Conservation (phyloP, 1,284 basidiomycete species). For the Kwoniella shivajii region DNA sequence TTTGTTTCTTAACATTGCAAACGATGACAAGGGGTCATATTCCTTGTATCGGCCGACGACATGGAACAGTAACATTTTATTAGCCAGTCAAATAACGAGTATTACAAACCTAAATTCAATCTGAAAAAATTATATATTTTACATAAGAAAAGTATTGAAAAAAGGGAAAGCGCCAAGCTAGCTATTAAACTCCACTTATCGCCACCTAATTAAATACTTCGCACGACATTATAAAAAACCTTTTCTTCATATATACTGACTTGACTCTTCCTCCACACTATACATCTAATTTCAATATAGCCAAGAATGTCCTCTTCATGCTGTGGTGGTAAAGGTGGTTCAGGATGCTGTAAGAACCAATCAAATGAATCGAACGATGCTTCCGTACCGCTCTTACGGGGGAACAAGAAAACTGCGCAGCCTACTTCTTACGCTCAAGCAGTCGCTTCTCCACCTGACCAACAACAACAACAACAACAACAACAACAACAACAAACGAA, state of each 20-base stretch:
- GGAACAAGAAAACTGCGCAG: constrained; percentile 6
- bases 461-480: neutral
- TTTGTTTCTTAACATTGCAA: no score
- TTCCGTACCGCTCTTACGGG: constrained; percentile 17
- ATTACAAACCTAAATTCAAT: neutral
- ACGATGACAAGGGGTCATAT: no score
- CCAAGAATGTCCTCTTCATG: constrained; percentile 18
- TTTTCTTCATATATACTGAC: neutral
- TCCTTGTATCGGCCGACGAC: neutral
- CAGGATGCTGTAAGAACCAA: constrained; percentile 1
- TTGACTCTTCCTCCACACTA: neutral
- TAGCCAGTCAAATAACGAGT: neutral
- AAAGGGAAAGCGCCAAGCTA: neutral
- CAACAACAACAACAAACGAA: neutral
- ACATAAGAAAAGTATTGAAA: neutral
- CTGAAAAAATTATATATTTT: neutral
- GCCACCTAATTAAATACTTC: neutral
- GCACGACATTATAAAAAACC: neutral
- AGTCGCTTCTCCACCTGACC: no score
- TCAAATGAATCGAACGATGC: constrained; percentile 3
- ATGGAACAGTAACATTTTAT: neutral
- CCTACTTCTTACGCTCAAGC: constrained; percentile 4
- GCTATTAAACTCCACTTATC: neutral
- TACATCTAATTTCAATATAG: neutral
- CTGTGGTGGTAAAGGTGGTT: constrained; percentile 10